Conservation (phyloP, 2,329 filamentous ascomycete genomes). For the Sporothrix brunneoviolacea region DNA sequence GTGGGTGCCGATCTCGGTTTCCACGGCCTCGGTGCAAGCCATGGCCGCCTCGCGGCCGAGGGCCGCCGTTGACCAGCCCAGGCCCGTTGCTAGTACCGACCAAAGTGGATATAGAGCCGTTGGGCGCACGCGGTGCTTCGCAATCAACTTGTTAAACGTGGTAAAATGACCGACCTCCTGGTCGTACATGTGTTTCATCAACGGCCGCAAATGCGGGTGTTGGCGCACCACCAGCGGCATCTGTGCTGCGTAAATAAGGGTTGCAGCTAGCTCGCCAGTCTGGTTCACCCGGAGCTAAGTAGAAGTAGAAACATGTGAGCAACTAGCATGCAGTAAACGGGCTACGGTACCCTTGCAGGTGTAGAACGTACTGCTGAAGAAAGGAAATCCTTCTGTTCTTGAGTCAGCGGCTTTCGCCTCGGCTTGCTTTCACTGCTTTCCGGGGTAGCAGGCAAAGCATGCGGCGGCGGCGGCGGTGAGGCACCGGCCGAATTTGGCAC, state of each 20-base stretch:
- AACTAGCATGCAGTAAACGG: too few relatives aligned
- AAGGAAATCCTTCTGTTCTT: conserved; percentile 66
- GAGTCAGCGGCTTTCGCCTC: conserved; percentile 55
- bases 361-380: conserved; percentile 58
- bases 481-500: background rate
- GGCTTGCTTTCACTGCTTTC: conserved; percentile 19
- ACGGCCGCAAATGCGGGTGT: conserved; percentile 77
- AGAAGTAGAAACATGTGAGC: conserved; percentile 13
- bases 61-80: conserved; percentile 85
- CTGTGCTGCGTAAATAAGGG: conserved; percentile 87
- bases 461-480: background rate
- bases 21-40: conserved; percentile 97
- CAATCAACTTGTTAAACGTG: conserved; percentile 78
- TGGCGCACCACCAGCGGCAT: conserved; percentile 71
- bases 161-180: conserved; percentile 84
- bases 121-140: conserved; percentile 82
- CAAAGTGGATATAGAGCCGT: conserved; percentile 90
- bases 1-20: conserved; percentile 94
- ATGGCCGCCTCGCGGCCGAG: conserved; percentile 92
- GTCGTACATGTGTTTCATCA: conserved; percentile 98
- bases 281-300: conserved; percentile 90
- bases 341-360: too few relatives aligned
- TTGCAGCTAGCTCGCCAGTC: conserved; percentile 93
- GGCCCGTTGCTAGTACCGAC: conserved; percentile 67
- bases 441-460: background rate